Base-by-base conservation (phyloP, 495 filamentous ascomycete species). In the Penicillium lagena region DNA sequence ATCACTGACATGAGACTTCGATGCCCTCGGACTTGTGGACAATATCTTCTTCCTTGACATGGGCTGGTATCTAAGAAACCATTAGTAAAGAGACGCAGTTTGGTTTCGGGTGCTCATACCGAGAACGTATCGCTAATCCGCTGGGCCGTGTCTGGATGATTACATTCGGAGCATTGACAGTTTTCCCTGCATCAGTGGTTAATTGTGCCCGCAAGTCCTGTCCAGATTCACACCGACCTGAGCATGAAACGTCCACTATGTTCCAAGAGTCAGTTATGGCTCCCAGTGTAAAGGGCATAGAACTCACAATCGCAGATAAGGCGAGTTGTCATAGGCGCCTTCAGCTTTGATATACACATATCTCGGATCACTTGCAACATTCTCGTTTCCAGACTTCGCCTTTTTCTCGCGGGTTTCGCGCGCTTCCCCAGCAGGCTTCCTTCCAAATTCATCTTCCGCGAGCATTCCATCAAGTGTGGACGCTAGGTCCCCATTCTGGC, bases 101-200 rank as follows among this genome's bases (percentile, higher is more conserved):
- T 42, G 8, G 15, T 7, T 35, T 2, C 9, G 6, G 22, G 6
- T 10, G 30, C 22, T 29, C 70, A 50, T 71, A 86, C 83, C 45
- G 62, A 63, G 52, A 90, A 90, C 1, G 82, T 89, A 54, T 91
- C 75, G 32, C 85, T 70, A 27, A 75, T 75, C 29, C 87, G 73
- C 62, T 96, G 90, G 58, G 64, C 79, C 11, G 90, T 96, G 41
- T 85, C 79, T 46, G 78, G 80, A 57, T 95, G 82, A 9, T 89
- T 71, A 59, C 90, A 96, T 39, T 68, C 58, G 1, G 59, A 45
- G 55, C 89, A 95, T 39, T 81, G 86, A 56, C 89, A 95, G 55
- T 90, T 86, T 43, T 95, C 89, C 52, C 89, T 90, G 29, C 22
- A 22, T 22, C 22, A 6, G 22, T 22, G 22, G 22, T 22, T 22